Evolutionary conservation across 2,329 filamentous ascomycete genomes (phyloP).

Genomic region (Colletotrichum truncatum): DNA sequence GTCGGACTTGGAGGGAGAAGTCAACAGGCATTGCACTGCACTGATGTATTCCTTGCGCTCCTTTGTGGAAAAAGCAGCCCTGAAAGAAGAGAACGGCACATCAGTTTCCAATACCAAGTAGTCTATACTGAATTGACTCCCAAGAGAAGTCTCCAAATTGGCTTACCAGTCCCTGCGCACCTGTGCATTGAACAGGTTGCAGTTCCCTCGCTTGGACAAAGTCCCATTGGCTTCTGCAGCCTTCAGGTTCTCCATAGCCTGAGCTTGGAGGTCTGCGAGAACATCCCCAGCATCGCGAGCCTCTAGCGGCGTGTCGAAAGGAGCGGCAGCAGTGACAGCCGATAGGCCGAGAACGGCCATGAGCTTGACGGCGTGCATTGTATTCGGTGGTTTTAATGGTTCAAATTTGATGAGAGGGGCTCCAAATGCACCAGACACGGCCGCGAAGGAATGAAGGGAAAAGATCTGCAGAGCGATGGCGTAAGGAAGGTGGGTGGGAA

Average conservation of each 20-base stretch:
- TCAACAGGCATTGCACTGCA: slow-evolving; percentile 29
- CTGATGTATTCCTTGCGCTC: slow-evolving; percentile 31
- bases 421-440: slow-evolving; percentile 1
- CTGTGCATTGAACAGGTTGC: slow-evolving; percentile 9
- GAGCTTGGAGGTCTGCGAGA: slow-evolving; percentile 10
- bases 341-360: slow-evolving; percentile 6
- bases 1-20: slow-evolving; percentile 13
- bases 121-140: too few species aligned
- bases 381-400: not conserved
- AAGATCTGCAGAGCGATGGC: slow-evolving; percentile 6
- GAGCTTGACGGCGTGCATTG: slow-evolving; percentile 14
- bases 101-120: too few species aligned
- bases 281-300: slow-evolving; percentile 1
- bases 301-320: slow-evolving; percentile 6
- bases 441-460: not conserved
- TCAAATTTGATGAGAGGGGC: slow-evolving; percentile 3
- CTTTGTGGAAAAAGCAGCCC: slow-evolving; percentile 34
- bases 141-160: too few species aligned
- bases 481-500: slow-evolving; percentile 1
- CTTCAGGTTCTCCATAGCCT: slow-evolving; percentile 17
- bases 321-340: not conserved
- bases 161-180: slow-evolving; percentile 17
- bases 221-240: slow-evolving; percentile 16
- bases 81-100: not conserved
- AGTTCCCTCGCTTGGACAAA: slow-evolving; percentile 5